A percentile compares a stretch with the other conserved stretches of the same genome.
phyloP scores from a whole-genome alignment of 148 eudicot genomes.

The Vaccinium darrowii region DNA sequence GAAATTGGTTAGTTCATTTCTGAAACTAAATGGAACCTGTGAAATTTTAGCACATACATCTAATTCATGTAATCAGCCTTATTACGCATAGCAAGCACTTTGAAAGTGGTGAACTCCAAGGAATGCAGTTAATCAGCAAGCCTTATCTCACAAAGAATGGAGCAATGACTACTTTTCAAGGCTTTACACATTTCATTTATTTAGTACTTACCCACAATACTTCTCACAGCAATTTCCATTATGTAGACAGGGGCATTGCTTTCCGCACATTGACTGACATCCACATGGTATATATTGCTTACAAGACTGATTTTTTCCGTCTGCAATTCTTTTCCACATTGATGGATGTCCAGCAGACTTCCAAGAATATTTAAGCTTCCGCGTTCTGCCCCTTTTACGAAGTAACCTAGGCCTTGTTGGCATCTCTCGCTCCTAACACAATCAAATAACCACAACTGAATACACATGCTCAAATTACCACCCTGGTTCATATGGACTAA shows the following conservation, averaged over 20 bases:
- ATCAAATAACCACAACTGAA: conserved; percentile 7
- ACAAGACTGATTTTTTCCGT: conserved; percentile 54
- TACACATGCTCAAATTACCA: conserved; percentile 9
- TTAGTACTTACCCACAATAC: conserved; percentile 74
- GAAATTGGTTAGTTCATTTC: not conserved
- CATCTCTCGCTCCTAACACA: conserved; percentile 49
- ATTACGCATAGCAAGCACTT: not conserved
- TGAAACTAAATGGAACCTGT: not conserved
- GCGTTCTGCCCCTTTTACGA: conserved; percentile 74
- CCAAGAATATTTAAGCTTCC: conserved; percentile 75
- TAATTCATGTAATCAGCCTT: conserved; percentile 8
- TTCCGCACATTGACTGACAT: conserved; percentile 74
- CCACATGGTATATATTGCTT: conserved; percentile 81
- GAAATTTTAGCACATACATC: not conserved
- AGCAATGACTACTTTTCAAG: not conserved
- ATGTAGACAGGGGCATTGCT: conserved; percentile 76
- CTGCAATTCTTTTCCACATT: conserved; percentile 71
- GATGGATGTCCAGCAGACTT: conserved; percentile 85
- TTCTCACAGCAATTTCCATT: conserved; percentile 90
- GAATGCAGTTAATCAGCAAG: conserved; percentile 1
- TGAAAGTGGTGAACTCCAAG: conserved; percentile 11
- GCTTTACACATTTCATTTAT: not conserved
- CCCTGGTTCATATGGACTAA: not conserved
- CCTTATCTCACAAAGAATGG: not conserved
- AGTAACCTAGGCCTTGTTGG: conserved; percentile 51